Conservation (phyloP, 805 yeast genomes). For the Kodamaea fukazawae region DNA sequence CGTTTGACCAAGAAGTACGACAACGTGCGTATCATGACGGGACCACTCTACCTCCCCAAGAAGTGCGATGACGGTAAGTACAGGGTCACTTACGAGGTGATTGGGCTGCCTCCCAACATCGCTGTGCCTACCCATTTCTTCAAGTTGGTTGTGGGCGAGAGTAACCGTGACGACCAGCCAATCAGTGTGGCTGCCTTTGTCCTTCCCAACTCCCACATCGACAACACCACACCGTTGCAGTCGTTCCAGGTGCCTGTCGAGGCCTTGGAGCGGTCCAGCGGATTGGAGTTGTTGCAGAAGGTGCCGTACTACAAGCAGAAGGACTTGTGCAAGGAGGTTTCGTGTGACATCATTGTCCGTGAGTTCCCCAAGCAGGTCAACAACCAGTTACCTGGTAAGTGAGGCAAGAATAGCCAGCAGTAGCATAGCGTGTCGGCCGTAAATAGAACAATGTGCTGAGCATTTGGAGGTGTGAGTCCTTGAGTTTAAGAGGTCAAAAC, state of each 20-base stretch:
- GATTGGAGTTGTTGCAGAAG: constrained; percentile 73
- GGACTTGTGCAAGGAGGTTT: constrained; percentile 74
- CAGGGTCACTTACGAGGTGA: constrained; percentile 83
- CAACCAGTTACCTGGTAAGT: constrained; percentile 15
- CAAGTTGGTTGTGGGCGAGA: constrained; percentile 85
- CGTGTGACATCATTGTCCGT: constrained; percentile 76
- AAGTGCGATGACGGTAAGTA: constrained; percentile 78
- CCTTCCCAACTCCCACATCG: constrained; percentile 79
- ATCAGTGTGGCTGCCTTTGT: constrained; percentile 90
- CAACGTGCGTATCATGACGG: constrained; percentile 84
- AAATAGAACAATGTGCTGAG: background rate
- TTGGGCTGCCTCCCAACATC: constrained; percentile 93
- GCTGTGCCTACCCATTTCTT: constrained; percentile 98
- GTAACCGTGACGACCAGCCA: constrained; percentile 35
- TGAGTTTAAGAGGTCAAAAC: no score
- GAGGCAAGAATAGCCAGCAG: no score
- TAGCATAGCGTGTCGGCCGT: background rate
- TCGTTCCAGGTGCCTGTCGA: constrained; percentile 85
- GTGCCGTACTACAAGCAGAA: constrained; percentile 56
- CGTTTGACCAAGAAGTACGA: constrained; percentile 68
- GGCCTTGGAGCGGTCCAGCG: constrained; percentile 83
- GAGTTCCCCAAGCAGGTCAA: constrained; percentile 59
- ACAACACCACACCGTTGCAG: constrained; percentile 66
- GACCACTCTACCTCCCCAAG: constrained; percentile 88
- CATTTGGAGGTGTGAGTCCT: background rate